Evolutionary conservation across 768 basidiomycete genomes (phyloP).

Genomic region (Lactarius sp.): DNA sequence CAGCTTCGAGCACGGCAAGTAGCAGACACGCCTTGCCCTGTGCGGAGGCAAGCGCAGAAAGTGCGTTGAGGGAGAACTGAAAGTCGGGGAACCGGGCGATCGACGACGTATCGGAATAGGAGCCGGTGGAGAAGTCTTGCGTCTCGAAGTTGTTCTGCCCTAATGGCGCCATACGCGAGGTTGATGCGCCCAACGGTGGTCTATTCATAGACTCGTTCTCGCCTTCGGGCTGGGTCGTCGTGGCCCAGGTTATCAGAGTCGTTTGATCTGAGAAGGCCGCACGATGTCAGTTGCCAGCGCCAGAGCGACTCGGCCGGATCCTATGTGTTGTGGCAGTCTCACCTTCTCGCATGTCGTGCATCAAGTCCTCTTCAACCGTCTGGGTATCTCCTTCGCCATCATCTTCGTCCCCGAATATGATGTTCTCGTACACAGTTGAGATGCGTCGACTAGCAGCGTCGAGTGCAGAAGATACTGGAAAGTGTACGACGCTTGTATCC

Average conservation of each 20-base stretch:
- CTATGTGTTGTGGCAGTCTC: neutral
- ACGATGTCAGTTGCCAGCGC: neutral
- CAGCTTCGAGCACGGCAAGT: conserved; percentile 66
- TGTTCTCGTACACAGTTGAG: conserved; percentile 63
- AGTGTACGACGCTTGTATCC: conserved; percentile 24
- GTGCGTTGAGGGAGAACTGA: conserved; percentile 60
- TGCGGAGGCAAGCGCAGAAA: conserved; percentile 43
- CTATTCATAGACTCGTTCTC: neutral
- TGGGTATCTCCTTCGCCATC: conserved; percentile 24
- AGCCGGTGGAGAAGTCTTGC: conserved; percentile 37
- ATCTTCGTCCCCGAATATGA: conserved; percentile 54
- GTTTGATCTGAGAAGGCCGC: conserved; percentile 11
- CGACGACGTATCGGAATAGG: conserved; percentile 63
- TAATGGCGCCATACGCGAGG: neutral
- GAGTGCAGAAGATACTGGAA: conserved; percentile 43
- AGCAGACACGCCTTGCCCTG: conserved; percentile 50
- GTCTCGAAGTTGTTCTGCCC: conserved; percentile 10
- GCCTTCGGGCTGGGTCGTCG: conserved; percentile 15
- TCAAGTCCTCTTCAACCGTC: conserved; percentile 13
- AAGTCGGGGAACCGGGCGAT: conserved; percentile 71
- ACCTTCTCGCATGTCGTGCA: neutral
- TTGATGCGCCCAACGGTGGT: conserved; percentile 19
- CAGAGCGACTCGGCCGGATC: neutral
- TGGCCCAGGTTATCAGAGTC: conserved; percentile 14
- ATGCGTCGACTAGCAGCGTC: conserved; percentile 67